Base-by-base conservation (phyloP, 495 filamentous ascomycete genomes). In the Penicillium coffeae region DNA sequence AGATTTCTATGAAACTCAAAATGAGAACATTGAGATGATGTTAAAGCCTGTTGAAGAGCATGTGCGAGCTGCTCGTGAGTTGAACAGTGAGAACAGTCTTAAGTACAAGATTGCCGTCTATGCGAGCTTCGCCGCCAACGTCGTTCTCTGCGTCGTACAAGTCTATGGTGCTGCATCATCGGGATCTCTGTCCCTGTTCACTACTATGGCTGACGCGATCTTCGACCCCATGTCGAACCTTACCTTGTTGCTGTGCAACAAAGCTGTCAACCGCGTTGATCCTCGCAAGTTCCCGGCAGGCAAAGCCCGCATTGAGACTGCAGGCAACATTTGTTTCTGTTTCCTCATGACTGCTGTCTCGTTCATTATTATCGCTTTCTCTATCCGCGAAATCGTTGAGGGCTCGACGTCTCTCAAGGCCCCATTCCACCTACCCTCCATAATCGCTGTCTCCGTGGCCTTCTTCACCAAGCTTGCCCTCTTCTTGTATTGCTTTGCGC, bases 281-380 rank as follows among this genome's bases (percentile, higher is more conserved):
- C 79, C 88, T n/a, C 81, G 80, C 52, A 84, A 86, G 43, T 98
- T 96, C 66, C 93, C 93, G 3, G 89, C 86, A 0, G 93, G 93
- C 47, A 97, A 96, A 65, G 90, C 90, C 7, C 84, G 93, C 16
- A 88, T 98, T 42, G 93, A 98, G 68, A 97, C 90, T 4, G 89
- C 90, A 1, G 93, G 93, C 38, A 98, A 97, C 60, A 97, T 98
- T 56, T 82, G 85, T 52, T 98, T 98, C 75, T 96, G 92, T 70
- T 95, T 94, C 71, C 76, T 98, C 57, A 98, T 98, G 93, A 87
- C 81, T 38, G 74, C 88, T 38, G 92, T 98, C 14, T 95, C 90
- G 2, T 76, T 88, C 53, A 88, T 97, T 65, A 76, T 98, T 18
- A 89, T 98, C 51, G 90, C 92, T 35, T 85, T 95, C 64, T 90